Conservation (phyloP, 495 filamentous ascomycete species). For the Parmelia sp. region DNA sequence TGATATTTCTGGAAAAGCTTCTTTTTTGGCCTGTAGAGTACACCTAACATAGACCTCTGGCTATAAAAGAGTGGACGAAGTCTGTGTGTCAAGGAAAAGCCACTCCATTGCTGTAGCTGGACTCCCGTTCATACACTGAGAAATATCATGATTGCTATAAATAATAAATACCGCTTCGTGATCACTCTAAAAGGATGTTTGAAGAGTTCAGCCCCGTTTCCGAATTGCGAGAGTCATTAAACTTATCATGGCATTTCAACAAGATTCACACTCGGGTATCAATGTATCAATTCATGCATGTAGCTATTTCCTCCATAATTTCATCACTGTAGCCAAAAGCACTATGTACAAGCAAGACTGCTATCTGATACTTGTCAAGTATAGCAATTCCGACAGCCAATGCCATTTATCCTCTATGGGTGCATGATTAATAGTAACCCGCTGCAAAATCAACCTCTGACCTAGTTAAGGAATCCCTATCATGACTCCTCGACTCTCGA, state of each 20-base stretch:
- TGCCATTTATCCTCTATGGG: background rate
- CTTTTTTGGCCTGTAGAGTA: background rate
- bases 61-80: no score
- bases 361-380: background rate
- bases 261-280: background rate
- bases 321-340: background rate
- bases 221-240: no score
- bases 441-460: background rate
- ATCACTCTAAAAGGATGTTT: no score
- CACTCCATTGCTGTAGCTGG: background rate
- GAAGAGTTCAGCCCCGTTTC: background rate
- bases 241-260: background rate
- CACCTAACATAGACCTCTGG: background rate
- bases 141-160: no score
- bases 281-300: background rate
- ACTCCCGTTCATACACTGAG: no score
- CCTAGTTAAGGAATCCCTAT: background rate
- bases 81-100: no score
- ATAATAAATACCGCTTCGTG: no score
- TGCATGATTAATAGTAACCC: background rate
- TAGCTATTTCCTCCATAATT: background rate
- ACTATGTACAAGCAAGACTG: conserved; percentile 7
- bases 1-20: background rate
- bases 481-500: conserved; percentile 16
- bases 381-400: background rate